A percentile compares a stretch with the other conserved stretches of the same genome.
phyloP scores from a whole-genome alignment of 1,284 basidiomycete species.

The Austroboletus niveus region DNA sequence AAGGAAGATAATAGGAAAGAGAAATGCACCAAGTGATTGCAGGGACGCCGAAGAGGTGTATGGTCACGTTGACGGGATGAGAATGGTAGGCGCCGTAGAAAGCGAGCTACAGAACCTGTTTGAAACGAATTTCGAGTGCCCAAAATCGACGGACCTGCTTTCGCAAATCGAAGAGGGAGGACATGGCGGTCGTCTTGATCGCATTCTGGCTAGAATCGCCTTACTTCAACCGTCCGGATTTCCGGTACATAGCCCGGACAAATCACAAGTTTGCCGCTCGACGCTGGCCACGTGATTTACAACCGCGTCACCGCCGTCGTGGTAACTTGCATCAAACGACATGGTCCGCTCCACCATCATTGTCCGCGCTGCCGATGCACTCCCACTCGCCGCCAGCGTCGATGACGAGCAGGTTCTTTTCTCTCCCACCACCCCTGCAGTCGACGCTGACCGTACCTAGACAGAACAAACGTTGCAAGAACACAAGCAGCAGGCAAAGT shows the following conservation, averaged over 20 bases:
- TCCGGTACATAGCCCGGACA: no score
- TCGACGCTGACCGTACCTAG: constrained; percentile 40
- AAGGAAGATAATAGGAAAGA: neutral
- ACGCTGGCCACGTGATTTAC: constrained; percentile 18
- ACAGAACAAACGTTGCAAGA: constrained; percentile 92
- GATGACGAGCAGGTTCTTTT: constrained; percentile 86
- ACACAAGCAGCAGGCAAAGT: constrained; percentile 97
- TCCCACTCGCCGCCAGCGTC: constrained; percentile 91
- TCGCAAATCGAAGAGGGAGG: constrained; percentile 52
- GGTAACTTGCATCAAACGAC: constrained; percentile 31
- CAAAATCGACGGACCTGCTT: constrained; percentile 46
- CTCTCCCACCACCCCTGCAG: neutral
- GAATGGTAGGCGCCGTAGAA: constrained; percentile 91
- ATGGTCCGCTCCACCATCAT: constrained; percentile 91
- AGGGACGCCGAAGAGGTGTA: constrained; percentile 84
- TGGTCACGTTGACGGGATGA: constrained; percentile 73
- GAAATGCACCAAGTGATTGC: constrained; percentile 67
- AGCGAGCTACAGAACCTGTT: constrained; percentile 52
- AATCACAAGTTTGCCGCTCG: no score
- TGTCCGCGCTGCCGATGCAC: constrained; percentile 86
- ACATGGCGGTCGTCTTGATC: constrained; percentile 34
- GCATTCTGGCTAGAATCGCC: no score
- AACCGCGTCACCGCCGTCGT: neutral
- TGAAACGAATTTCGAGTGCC: constrained; percentile 1
- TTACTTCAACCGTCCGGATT: no score